These are phyloP conservation scores for Blastobotrys illinoisensis DNA, from an alignment of 1,139 yeast genomes.

Conservation along the genomic window DNA sequence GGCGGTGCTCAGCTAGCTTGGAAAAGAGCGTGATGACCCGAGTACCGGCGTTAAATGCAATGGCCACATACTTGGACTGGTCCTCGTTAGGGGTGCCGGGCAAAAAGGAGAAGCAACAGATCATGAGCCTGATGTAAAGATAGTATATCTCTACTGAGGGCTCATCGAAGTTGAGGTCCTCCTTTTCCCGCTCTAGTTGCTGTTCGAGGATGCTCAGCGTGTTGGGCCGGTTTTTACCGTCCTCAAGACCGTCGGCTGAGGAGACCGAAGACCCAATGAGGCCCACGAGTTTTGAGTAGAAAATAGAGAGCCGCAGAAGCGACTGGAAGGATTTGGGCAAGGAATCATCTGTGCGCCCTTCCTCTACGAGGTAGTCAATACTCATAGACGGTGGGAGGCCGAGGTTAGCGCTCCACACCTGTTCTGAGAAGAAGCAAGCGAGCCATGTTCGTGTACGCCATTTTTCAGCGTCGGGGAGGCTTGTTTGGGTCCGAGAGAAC, in stretches of 20 bases:
- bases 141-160: conserved; percentile 72
- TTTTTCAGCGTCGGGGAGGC: conserved; percentile 83
- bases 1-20: conserved; percentile 57
- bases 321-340: conserved; percentile 70
- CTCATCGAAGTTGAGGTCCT: conserved; percentile 58
- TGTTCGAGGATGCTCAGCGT: conserved; percentile 69
- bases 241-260: conserved; percentile 84
- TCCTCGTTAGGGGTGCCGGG: conserved; percentile 90
- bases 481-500: conserved; percentile 83
- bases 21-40: conserved; percentile 75
- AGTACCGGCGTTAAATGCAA: conserved; percentile 78
- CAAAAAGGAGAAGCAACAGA: conserved; percentile 83
- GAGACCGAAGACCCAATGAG: conserved; percentile 88
- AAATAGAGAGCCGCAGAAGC: conserved; percentile 66
- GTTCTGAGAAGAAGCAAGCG: conserved; percentile 81
- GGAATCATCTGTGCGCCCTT: conserved; percentile 61
- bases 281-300: conserved; percentile 77
- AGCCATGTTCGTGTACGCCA: conserved; percentile 96
- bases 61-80: conserved; percentile 77
- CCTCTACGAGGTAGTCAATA: conserved; percentile 76
- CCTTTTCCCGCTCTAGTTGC: conserved; percentile 66
- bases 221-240: conserved; percentile 77
- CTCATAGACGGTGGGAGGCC: conserved; percentile 87
- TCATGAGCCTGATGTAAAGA: conserved; percentile 70
- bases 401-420: conserved; percentile 81